Conservation (phyloP, 176 grass and related monocot genomes). For the Lolium perenne region DNA sequence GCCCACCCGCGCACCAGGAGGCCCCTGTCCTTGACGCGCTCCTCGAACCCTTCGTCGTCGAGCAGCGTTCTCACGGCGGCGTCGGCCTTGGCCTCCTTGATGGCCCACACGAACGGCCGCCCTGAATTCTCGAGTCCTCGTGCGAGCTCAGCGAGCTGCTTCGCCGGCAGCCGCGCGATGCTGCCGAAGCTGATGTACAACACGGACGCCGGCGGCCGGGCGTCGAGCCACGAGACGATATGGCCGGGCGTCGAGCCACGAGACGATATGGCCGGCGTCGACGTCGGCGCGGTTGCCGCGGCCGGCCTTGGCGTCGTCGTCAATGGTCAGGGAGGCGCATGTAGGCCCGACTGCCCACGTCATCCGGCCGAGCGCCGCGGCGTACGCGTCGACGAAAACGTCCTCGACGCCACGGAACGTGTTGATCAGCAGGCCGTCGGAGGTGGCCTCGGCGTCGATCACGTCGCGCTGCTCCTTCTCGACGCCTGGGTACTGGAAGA, state of each 20-base stretch:
- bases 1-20: constrained; percentile 61
- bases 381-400: constrained; percentile 39
- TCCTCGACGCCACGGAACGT: constrained; percentile 40
- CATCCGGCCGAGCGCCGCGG: constrained; percentile 34
- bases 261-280: neutral
- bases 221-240: constrained; percentile 50
- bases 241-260: constrained; percentile 43
- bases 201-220: constrained; percentile 36
- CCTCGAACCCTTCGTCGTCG: constrained; percentile 46
- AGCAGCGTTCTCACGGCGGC: constrained; percentile 44
- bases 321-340: neutral
- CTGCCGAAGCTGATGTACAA: constrained; percentile 60
- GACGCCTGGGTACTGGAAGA: constrained; percentile 30
- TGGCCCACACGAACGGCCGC: constrained; percentile 52
- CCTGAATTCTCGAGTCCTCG: constrained; percentile 51
- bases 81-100: constrained; percentile 44
- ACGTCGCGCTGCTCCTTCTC: constrained; percentile 2
- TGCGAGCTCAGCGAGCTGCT: constrained; percentile 44
- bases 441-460: constrained; percentile 35
- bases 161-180: constrained; percentile 32
- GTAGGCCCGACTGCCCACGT: constrained; percentile 47
- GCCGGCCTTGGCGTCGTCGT: constrained; percentile 11
- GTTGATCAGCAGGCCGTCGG: constrained; percentile 52
- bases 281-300: constrained; percentile 44
- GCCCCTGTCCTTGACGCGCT: constrained; percentile 44